Evolutionary conservation across 2,329 filamentous ascomycete genomes (phyloP).

Genomic region (Stachybotrys echinatus): DNA sequence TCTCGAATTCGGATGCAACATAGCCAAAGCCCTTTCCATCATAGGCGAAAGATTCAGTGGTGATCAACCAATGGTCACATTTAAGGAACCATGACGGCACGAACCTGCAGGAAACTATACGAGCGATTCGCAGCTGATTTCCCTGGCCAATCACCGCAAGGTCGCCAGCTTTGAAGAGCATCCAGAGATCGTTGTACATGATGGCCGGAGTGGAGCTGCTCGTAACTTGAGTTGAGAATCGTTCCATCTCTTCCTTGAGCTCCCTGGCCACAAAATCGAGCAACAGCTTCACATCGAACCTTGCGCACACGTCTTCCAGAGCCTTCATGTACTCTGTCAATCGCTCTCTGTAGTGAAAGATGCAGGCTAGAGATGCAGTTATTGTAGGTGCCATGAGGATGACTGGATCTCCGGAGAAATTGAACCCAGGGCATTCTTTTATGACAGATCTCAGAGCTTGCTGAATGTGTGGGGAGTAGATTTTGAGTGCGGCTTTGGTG

Average conservation of each 20-base stretch:
- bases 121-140: neutral
- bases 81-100: neutral
- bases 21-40: constrained; percentile 1
- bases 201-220: neutral
- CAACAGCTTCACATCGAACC: neutral
- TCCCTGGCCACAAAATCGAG: neutral
- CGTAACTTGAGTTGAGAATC: constrained; percentile 1
- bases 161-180: constrained; percentile 2
- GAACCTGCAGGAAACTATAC: neutral
- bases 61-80: neutral
- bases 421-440: neutral
- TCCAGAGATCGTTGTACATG: constrained; percentile 1
- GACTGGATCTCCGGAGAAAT: constrained; percentile 1
- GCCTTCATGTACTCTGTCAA: neutral
- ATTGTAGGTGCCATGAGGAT: neutral
- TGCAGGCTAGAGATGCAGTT: neutral
- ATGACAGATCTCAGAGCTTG: constrained; percentile 1
- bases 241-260: constrained; percentile 1
- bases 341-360: constrained; percentile 1
- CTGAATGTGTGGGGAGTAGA: constrained; percentile 1
- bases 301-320: neutral
- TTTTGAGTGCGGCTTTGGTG: constrained; percentile 1
- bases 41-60: constrained; percentile 1
- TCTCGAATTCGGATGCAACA: neutral
- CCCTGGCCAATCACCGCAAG: neutral